Evolutionary conservation across 805 yeast species (phyloP).

Genomic region (Yamadazyma phyllophila): DNA sequence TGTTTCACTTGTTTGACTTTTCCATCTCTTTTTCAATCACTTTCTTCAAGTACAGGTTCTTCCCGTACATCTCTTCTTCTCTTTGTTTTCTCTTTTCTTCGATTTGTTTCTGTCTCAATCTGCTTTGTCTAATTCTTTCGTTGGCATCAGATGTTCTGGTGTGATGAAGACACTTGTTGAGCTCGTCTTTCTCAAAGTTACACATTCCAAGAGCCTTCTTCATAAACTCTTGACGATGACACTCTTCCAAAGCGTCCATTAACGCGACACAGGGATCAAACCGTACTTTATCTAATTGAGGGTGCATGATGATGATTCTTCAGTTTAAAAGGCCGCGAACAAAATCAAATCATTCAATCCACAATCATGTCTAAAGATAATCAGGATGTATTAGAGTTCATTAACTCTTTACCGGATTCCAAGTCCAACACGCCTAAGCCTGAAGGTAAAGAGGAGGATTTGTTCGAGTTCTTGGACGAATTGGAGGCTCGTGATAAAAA

Average conservation of each 20-base stretch:
- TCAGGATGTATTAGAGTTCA: constrained; percentile 75
- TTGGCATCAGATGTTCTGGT: constrained; percentile 66
- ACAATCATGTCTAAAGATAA: constrained; percentile 8
- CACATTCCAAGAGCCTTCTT: constrained; percentile 79
- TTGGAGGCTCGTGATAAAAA: constrained; percentile 60
- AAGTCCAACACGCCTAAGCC: constrained; percentile 32
- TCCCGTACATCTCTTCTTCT: constrained; percentile 80
- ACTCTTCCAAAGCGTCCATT: constrained; percentile 84
- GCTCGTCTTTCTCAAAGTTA: constrained; percentile 76
- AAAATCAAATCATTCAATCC: neutral
- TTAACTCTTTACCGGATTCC: constrained; percentile 74
- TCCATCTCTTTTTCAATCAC: constrained; percentile 46
- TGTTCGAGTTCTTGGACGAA: constrained; percentile 62
- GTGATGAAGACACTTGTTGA: constrained; percentile 74
- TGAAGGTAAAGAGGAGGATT: constrained; percentile 48
- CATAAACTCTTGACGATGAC: constrained; percentile 70
- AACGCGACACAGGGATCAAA: constrained; percentile 67
- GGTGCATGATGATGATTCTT: constrained; percentile 32
- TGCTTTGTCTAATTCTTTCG: constrained; percentile 51
- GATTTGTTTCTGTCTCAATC: constrained; percentile 53
- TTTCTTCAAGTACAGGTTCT: constrained; percentile 64
- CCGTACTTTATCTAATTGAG: constrained; percentile 43
- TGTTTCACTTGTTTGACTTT: neutral
- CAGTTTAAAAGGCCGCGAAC: neutral
- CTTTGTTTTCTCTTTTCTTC: constrained; percentile 57